Base-by-base conservation (phyloP, 2,329 filamentous ascomycete species). In the Grosmannia serpens region DNA sequence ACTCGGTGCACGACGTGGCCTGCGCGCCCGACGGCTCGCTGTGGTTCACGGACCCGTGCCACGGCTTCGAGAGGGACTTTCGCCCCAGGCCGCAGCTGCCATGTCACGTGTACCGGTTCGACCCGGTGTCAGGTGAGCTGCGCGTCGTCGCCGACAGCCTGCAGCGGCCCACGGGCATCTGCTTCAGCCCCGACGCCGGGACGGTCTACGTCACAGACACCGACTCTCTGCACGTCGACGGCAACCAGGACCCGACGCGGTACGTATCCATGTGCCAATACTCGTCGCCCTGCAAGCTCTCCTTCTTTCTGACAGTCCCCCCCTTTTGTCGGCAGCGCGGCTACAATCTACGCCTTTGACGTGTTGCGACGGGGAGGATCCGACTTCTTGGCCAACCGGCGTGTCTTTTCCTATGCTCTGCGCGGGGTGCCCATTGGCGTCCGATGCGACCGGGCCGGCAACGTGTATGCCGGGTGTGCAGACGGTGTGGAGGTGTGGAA, bases 401-500 rank as follows among this genome's bases (percentile, higher is more conserved):
- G 78, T 27, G 65, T 81, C 0, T 83, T 84, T 62, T 75, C 80
- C 1, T 77, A 75, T 61, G 73, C 75, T 0, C 70, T 73, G 38
- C 67, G 68, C 0, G 78, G 78, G 0, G 70, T 75, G 7, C 78
- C 80, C 0, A 70, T 64, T 60, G 71, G 68, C 31, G 70, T 79
- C 50, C 67, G 68, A 46, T 76, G 73, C 57, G 75, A 78, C 61
- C 50, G 58, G 1, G 56, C 64, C 6, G 77, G 75, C 1, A 77
- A 77, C 60, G 71, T 80, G 1, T 80, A 76, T 62, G 69, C 73
- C 46, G 76, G 74, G 0, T 77, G 75, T 58, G 72, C 70, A 3
- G 77, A 77, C 58, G 77, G 77, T 13, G 67, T 81, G n/a, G 75
- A 78, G 60, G 70, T 80, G 2, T 81, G 74, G 72, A 75, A 69